phyloP scores from a whole-genome alignment of 2,329 filamentous ascomycete genomes.

The Teratosphaeria epicoccoides region DNA sequence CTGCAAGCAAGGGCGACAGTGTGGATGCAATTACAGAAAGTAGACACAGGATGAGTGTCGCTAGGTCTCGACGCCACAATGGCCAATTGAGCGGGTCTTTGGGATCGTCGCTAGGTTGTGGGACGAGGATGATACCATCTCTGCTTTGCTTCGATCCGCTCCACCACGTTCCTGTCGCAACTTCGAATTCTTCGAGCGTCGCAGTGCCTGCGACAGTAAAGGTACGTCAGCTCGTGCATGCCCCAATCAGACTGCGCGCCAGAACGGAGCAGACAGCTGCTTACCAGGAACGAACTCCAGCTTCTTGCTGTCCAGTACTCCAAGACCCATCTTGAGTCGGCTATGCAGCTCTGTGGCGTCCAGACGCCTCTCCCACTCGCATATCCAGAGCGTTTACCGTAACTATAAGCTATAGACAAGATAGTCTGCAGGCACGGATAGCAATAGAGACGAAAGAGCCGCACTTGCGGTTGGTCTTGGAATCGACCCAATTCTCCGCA shows the following conservation, averaged over 20 bases:
- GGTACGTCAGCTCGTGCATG: neutral
- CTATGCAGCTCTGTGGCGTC: neutral
- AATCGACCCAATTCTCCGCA: neutral
- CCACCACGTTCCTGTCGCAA: slow-evolving; percentile 3
- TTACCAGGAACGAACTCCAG: slow-evolving; percentile 65
- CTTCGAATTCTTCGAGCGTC: slow-evolving; percentile 29
- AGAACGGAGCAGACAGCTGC: slow-evolving; percentile 9
- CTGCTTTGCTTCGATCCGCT: slow-evolving; percentile 15
- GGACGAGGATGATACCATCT: slow-evolving; percentile 55
- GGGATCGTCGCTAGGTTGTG: slow-evolving; percentile 81
- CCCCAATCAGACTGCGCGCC: neutral
- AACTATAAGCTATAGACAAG: neutral
- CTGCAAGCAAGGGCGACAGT: slow-evolving; percentile 75
- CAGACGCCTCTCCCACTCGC: neutral
- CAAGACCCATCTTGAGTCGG: slow-evolving; percentile 42
- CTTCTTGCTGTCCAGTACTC: slow-evolving; percentile 58
- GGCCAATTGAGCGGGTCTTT: slow-evolving; percentile 90
- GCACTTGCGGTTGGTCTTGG: neutral
- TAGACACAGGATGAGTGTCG: slow-evolving; percentile 67
- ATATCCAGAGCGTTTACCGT: neutral
- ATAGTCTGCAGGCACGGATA: neutral
- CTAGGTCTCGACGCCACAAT: slow-evolving; percentile 71
- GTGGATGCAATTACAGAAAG: slow-evolving; percentile 74
- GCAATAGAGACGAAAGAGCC: neutral
- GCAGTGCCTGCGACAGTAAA: slow-evolving; percentile 29